Conservation (phyloP, 2,329 filamentous ascomycete genomes). For the Drechslerella stenobrocha region DNA sequence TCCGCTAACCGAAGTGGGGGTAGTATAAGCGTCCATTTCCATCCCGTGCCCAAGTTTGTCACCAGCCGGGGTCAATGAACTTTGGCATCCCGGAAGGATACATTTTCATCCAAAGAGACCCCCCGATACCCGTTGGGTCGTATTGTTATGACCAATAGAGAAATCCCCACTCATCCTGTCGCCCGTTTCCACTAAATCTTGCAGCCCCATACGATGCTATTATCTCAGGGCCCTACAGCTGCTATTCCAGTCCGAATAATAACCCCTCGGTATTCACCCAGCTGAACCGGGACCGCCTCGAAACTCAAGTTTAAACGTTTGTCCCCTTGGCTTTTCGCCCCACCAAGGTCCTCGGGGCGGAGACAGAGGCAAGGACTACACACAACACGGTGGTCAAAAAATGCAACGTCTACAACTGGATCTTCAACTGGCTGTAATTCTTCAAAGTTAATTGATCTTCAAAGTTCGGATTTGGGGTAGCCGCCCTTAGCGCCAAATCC, state of each 20-base stretch:
- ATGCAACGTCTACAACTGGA: not conserved
- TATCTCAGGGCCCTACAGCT: not conserved
- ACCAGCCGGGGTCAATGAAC: not conserved
- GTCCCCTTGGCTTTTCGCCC: not conserved
- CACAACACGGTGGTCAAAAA: not conserved
- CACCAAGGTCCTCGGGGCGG: not conserved
- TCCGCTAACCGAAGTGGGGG: not conserved
- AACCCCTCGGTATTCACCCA: not conserved
- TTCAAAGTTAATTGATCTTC: not conserved
- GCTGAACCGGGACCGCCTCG: slow-evolving; percentile 1
- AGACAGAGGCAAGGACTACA: not conserved
- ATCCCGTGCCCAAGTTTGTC: slow-evolving; percentile 3
- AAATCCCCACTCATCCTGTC: not conserved
- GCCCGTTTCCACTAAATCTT: not conserved
- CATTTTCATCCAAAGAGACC: not conserved
- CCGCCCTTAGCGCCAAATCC: too few species aligned
- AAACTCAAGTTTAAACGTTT: not conserved
- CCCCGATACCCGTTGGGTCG: not conserved
- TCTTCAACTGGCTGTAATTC: not conserved
- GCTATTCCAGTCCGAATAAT: not conserved
- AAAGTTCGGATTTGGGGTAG: too few species aligned
- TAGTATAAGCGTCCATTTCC: not conserved
- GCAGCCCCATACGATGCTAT: not conserved
- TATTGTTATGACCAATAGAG: not conserved
- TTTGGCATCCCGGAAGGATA: not conserved